Percentiles rank a stretch among this genome's conserved stretches.
Conservation (phyloP, 1,284 basidiomycete genomes). For the Ustilago tritici region DNA sequence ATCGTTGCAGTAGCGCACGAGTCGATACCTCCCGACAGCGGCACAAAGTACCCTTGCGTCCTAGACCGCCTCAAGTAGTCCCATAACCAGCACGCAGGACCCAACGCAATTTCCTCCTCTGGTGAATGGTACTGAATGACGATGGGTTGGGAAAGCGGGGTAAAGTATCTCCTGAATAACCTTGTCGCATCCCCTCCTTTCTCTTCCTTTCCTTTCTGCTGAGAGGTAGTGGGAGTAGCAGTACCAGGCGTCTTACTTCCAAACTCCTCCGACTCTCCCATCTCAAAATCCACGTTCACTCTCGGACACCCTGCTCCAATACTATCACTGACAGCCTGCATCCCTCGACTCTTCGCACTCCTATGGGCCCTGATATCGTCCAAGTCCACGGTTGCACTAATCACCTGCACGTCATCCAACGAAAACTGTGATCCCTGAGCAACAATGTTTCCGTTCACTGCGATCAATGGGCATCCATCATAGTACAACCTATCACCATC, state of each 20-base stretch:
- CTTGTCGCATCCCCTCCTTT: slow-evolving; percentile 16
- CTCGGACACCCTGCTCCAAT: slow-evolving; percentile 74
- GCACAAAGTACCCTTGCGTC: slow-evolving; percentile 94
- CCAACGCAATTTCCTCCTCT: slow-evolving; percentile 98
- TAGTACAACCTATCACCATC: slow-evolving; percentile 98
- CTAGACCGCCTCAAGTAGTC: slow-evolving; percentile 94
- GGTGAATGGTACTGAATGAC: slow-evolving; percentile 84
- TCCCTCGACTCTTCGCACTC: slow-evolving; percentile 79
- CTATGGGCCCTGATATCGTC: slow-evolving; percentile 92
- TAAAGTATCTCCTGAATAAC: slow-evolving; percentile 39
- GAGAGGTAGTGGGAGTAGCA: slow-evolving; percentile 16
- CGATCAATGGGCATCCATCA: slow-evolving; percentile 95
- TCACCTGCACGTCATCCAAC: slow-evolving; percentile 92
- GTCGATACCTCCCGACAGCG: slow-evolving; percentile 97
- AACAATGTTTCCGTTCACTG: slow-evolving; percentile 89
- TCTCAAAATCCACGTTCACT: slow-evolving; percentile 72
- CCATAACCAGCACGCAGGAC: slow-evolving; percentile 99
- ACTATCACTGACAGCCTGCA: slow-evolving; percentile 79
- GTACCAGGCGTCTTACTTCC: slow-evolving; percentile 43
- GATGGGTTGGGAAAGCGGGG: slow-evolving; percentile 57
- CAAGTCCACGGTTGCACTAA: slow-evolving; percentile 93
- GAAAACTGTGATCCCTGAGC: slow-evolving; percentile 98
- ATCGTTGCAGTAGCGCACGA: slow-evolving; percentile 96
- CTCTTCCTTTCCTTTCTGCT: background rate
- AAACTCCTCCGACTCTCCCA: slow-evolving; percentile 70